Evolutionary conservation across 2,329 filamentous ascomycete species (phyloP), one percentile per base, ranked within the genome.

Genomic region (Diaporthe longicolla): DNA sequence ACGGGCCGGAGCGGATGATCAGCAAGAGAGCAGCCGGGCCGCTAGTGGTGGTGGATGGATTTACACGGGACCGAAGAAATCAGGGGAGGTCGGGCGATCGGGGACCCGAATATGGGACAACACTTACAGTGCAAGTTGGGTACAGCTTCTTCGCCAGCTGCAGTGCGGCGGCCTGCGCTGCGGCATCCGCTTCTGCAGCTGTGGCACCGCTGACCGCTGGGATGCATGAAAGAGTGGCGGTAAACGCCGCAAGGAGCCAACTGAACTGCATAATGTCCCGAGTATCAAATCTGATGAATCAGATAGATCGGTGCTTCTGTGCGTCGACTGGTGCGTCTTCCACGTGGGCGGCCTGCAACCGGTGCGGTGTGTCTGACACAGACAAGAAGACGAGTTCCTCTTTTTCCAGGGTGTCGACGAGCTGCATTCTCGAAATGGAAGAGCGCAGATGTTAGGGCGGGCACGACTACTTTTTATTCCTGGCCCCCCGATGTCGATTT

Each of bases 341-440:
- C 63, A 68, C 63, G 63, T 40, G 63, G 63, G 45, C 45, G 24
- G 32, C 48, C 45, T 52, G 63, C 45, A 68, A 50, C 48, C 26
- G 45, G 50, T 52, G 26, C 54, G 45, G 61, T 35, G 21, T 52
- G 48, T 54, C 45, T 54, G 32, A 63, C 59, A 63, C 40, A 17
- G 40, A 43, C 59, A 29, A 45, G 24, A 13, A 45, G 24, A 50
- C 63, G 26, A 29, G 48, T 54, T 54, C 32, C 48, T 29, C 13
- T 19, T 52, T 43, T 19, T n/a, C 63, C 63, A 52, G 45, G 45
- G 29, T 50, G 13, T 19, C 48, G 9, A 40, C 63, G 63, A 54
- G 48, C 63, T 68, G 63, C 63, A 68, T 68, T 54, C 63, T 68
- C 63, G 63, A 68, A 68, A 68, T 40, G 63, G 63, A 68, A 68